Evolutionary conservation across 257 asterid species (phyloP), one percentile per base, ranked within the genome.

Genomic region (Ilex asprella): DNA sequence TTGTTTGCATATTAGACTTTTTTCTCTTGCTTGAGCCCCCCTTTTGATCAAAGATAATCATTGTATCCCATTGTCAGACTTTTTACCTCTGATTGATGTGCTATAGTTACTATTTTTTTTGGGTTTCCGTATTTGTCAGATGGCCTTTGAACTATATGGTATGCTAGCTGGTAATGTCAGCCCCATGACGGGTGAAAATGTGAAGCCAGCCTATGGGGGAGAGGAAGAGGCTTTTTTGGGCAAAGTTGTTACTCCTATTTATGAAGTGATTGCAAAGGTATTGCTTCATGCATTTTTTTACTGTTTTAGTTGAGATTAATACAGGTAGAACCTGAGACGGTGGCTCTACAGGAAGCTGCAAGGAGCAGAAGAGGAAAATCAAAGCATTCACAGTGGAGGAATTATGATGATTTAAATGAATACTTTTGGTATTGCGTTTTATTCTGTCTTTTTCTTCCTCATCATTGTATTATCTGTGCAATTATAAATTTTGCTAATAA

Each of bases 121-220:
- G 41, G 3, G 41, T 35, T 35, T 35, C 41, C 41, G n/a, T n/a
- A 35, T 35, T 7, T 7, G 41, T 63, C 15, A 53, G 61, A 58
- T 56, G 53, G 69, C 30, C 46, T 15, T 30, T 31, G 50, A 16
- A 51, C 95, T 89, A 58, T 93, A 89, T 75, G 97, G 99, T 39
- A 84, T 93, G 97, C 97, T 93, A 55, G 96, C 97, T 66, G 97
- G 97, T 72, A 93, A 89, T 82, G 99, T 93, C 58, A 93, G 99
- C 73, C 91, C 96, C 50, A 87, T 77, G 91, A 93, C 97, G 6
- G 99, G 99, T 10, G 99, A 93, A 79, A 85, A 93, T 79, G 94
- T 93, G 71, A 93, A 93, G 82, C 99, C 97, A 56, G 97, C 99
- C 54, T 93, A 93, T 75, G 99, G 99, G 69, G 99, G 97, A 67